phyloP scores from a whole-genome alignment of 208 protist genomes.

The Crithidia acanthocephali region DNA sequence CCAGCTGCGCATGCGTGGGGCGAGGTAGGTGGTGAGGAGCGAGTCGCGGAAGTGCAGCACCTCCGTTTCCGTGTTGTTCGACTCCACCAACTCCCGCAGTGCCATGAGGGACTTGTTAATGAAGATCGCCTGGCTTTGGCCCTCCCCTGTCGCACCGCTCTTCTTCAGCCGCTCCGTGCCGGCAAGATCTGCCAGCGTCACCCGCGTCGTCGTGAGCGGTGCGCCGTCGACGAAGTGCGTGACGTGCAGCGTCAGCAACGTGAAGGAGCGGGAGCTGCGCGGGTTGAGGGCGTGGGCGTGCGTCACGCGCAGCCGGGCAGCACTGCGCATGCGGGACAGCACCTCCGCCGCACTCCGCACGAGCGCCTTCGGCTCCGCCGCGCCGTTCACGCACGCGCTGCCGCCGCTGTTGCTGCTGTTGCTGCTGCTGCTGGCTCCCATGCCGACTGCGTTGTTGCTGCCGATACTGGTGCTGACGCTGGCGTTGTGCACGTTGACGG shows the following conservation, averaged over 20 bases:
- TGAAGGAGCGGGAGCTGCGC: slow-evolving; percentile 68
- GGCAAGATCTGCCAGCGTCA: slow-evolving; percentile 94
- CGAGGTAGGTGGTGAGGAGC: slow-evolving; percentile 70
- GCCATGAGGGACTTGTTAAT: slow-evolving; percentile 93
- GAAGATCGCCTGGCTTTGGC: slow-evolving; percentile 83
- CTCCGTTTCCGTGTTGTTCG: slow-evolving; percentile 38
- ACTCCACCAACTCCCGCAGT: slow-evolving; percentile 77
- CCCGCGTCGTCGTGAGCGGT: slow-evolving; percentile 47
- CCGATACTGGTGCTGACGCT: neutral
- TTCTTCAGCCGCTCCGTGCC: slow-evolving; percentile 90
- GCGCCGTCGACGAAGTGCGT: slow-evolving; percentile 64
- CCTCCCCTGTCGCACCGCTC: slow-evolving; percentile 75
- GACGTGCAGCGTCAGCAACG: slow-evolving; percentile 65
- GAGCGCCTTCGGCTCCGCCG: slow-evolving; percentile 53
- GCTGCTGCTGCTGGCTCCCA: neutral
- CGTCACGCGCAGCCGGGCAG: slow-evolving; percentile 49
- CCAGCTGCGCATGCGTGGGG: slow-evolving; percentile 59
- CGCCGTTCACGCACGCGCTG: slow-evolving; percentile 7
- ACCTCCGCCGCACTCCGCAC: slow-evolving; percentile 46
- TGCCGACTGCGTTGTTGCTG: neutral
- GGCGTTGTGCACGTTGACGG: neutral
- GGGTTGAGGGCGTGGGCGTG: slow-evolving; percentile 58
- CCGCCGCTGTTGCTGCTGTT: slow-evolving; percentile 8
- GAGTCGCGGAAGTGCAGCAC: slow-evolving; percentile 56
- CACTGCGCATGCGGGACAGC: slow-evolving; percentile 28